These are phyloP conservation scores for Chlamydomonas sphaeroides DNA, from an alignment of 139 green algal species.

Conservation along the genomic window DNA sequence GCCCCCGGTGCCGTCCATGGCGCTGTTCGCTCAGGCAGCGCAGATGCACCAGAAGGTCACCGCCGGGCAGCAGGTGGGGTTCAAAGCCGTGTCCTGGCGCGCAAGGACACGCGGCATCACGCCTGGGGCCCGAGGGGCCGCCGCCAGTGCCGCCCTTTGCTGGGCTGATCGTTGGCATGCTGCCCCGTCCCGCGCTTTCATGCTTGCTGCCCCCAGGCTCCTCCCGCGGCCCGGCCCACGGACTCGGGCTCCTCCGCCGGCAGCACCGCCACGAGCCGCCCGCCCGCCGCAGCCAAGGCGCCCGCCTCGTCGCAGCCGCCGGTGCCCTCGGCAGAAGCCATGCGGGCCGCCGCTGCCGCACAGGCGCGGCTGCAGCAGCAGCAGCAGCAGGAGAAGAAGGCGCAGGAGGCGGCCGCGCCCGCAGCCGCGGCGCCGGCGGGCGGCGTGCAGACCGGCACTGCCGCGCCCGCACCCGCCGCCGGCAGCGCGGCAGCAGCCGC, in stretches of 20 bases:
- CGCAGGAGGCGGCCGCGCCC: not conserved
- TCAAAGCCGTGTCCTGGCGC: too few relatives aligned
- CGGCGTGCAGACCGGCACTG: not conserved
- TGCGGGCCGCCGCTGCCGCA: slow-evolving; percentile 18
- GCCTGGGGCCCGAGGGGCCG: too few relatives aligned
- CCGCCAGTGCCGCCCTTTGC: too few relatives aligned
- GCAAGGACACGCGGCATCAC: too few relatives aligned
- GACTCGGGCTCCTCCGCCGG: slow-evolving; percentile 25
- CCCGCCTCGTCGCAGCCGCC: slow-evolving; percentile 19
- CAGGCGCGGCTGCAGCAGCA: slow-evolving; percentile 20
- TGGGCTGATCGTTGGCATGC: too few relatives aligned
- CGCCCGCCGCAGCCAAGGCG: not conserved
- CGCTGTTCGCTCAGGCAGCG: slow-evolving; percentile 21
- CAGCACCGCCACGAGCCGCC: slow-evolving; percentile 34
- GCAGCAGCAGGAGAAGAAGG: not conserved
- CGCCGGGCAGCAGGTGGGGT: slow-evolving; percentile 13
- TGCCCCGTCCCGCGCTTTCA: too few relatives aligned
- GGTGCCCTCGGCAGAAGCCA: slow-evolving; percentile 34
- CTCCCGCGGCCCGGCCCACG: slow-evolving; percentile 8
- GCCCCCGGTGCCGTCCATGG: slow-evolving; percentile 31
- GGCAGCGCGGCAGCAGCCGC: not conserved
- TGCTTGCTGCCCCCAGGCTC: not conserved
- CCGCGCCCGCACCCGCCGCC: not conserved
- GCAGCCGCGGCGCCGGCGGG: too few relatives aligned
- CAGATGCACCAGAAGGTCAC: slow-evolving; percentile 11